Conservation (phyloP, 768 basidiomycete genomes). For the Mycena latifolia region DNA sequence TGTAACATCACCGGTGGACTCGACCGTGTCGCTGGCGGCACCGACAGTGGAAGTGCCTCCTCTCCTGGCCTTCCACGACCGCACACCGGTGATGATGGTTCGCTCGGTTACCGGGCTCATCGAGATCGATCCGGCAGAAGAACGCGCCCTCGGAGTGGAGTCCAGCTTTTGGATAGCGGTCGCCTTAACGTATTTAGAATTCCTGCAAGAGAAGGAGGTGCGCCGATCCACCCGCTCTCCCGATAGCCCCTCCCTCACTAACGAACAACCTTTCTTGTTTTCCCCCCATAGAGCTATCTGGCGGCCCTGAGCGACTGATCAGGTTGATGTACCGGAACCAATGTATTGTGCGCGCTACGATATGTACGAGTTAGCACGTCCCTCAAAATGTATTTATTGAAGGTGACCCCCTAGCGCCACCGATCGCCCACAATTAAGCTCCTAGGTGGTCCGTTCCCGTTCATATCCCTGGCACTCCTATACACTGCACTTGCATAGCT, state of each 20-base stretch:
- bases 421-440: conserved; percentile 20
- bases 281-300: conserved; percentile 62
- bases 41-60: conserved; percentile 47
- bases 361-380: conserved; percentile 22
- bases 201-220: conserved; percentile 83
- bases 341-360: conserved; percentile 15
- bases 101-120: conserved; percentile 70
- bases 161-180: conserved; percentile 84
- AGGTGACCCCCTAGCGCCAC: conserved; percentile 22
- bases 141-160: conserved; percentile 74
- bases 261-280: background rate
- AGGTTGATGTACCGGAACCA: background rate
- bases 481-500: background rate
- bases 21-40: conserved; percentile 36
- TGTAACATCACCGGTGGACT: conserved; percentile 25
- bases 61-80: conserved; percentile 78
- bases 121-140: conserved; percentile 71
- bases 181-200: conserved; percentile 81
- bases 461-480: conserved; percentile 1
- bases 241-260: conserved; percentile 4
- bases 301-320: conserved; percentile 60
- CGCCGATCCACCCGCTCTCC: conserved; percentile 38
- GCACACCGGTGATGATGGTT: conserved; percentile 74
- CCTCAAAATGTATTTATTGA: conserved; percentile 12
- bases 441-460: conserved; percentile 14